Evolutionary conservation across 1,284 basidiomycete genomes (phyloP).

Genomic region (Neonothopanus nambi): DNA sequence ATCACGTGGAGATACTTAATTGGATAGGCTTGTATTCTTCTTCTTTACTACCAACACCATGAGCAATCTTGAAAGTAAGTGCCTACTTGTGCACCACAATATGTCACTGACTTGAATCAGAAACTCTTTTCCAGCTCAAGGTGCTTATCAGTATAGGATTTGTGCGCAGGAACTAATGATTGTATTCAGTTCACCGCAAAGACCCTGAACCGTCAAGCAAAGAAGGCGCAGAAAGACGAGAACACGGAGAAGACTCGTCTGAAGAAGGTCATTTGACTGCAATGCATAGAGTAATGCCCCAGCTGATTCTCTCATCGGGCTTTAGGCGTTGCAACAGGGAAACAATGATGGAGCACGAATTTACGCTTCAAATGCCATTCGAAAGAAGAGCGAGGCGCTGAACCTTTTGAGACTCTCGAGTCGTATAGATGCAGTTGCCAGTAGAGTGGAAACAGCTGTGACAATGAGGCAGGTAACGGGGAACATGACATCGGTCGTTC

Average conservation of each 20-base stretch:
- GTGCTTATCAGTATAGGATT: slow-evolving; percentile 36
- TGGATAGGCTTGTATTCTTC: too few species aligned
- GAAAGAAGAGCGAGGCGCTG: slow-evolving; percentile 95
- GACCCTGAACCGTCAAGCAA: slow-evolving; percentile 87
- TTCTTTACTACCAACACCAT: too few species aligned
- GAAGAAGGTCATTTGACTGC: slow-evolving; percentile 71
- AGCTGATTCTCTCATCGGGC: neutral
- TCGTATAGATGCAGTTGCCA: slow-evolving; percentile 95
- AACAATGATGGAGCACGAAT: slow-evolving; percentile 98
- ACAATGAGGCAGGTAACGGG: slow-evolving; percentile 96
- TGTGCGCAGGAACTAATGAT: slow-evolving; percentile 17
- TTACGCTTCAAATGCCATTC: slow-evolving; percentile 97
- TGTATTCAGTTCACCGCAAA: slow-evolving; percentile 88
- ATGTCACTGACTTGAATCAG: slow-evolving; percentile 47
- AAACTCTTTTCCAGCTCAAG: slow-evolving; percentile 95
- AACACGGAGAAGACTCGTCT: slow-evolving; percentile 80
- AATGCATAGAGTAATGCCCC: slow-evolving; percentile 5
- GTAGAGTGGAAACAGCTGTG: slow-evolving; percentile 97
- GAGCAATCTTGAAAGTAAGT: slow-evolving; percentile 90
- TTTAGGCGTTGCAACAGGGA: slow-evolving; percentile 92
- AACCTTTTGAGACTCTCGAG: slow-evolving; percentile 88
- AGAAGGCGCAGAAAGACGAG: slow-evolving; percentile 96
- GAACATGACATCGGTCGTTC: slow-evolving; percentile 95
- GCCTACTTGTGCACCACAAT: slow-evolving; percentile 3
- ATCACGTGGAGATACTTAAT: too few species aligned